phyloP scores from a whole-genome alignment of 2,329 filamentous ascomycete species.

The Microsporum audouinii region DNA sequence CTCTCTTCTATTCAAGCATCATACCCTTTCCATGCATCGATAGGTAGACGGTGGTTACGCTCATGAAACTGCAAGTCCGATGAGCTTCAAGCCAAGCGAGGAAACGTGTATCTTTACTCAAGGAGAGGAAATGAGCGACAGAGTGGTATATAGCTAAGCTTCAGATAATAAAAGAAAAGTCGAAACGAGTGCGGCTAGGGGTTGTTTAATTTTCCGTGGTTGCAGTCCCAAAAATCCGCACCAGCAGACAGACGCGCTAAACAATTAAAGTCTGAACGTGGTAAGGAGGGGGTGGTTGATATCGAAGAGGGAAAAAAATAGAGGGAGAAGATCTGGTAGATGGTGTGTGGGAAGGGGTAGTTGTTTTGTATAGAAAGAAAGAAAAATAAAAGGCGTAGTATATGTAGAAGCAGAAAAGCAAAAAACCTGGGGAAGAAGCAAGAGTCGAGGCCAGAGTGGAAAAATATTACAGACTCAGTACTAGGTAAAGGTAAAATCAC shows the following conservation, averaged over 20 bases:
- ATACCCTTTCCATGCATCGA: background rate
- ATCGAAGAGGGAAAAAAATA: background rate
- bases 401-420: background rate
- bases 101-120: background rate
- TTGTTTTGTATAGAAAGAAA: background rate
- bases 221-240: background rate
- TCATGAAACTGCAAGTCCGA: background rate
- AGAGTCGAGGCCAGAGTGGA: background rate
- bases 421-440: constrained; percentile 1
- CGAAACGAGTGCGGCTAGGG: background rate
- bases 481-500: background rate
- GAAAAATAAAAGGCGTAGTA: background rate
- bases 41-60: background rate
- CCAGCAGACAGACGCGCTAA: background rate
- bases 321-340: background rate
- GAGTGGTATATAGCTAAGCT: background rate
- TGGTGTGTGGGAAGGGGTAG: background rate
- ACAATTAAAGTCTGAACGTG: background rate
- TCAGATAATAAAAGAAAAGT: background rate
- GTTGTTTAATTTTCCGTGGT: background rate
- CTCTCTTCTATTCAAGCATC: background rate
- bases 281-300: background rate
- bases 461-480: background rate
- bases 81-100: background rate
- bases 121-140: background rate